A percentile compares a stretch with the other conserved stretches of the same genome.
phyloP scores from a whole-genome alignment of 352 stramenopile genomes.

The Phytophthora cactorum region DNA sequence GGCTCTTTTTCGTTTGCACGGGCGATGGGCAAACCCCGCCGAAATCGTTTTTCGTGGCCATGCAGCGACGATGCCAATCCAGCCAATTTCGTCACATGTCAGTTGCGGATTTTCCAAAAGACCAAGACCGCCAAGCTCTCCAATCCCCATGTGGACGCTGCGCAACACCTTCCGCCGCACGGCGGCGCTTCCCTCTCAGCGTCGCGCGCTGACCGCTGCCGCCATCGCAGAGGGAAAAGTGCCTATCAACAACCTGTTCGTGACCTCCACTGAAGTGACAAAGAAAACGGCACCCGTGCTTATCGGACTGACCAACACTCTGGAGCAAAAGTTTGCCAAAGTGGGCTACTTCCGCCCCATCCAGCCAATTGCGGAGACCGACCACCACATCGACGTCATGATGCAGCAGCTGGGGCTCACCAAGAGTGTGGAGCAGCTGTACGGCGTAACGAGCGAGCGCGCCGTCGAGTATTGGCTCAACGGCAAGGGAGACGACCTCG shows the following conservation, averaged over 20 bases:
- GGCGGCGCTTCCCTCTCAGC: constrained; percentile 6
- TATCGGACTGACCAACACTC: constrained; percentile 64
- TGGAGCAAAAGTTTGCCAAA: constrained; percentile 75
- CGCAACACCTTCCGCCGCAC: constrained; percentile 24
- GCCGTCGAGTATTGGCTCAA: constrained; percentile 60
- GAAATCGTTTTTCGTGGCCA: constrained; percentile 22
- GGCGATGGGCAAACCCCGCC: constrained; percentile 15
- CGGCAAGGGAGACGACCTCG: constrained; percentile 67
- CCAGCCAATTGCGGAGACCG: constrained; percentile 42
- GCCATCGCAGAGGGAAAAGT: constrained; percentile 49
- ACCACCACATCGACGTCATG: constrained; percentile 83
- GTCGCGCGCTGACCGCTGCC: constrained; percentile 42
- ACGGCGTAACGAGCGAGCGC: constrained; percentile 62
- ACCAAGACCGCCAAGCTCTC: neutral
- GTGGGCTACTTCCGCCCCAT: constrained; percentile 87
- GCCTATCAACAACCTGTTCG: constrained; percentile 66
- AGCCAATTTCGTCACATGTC: constrained; percentile 17
- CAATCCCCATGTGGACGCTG: constrained; percentile 31
- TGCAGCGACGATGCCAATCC: constrained; percentile 22
- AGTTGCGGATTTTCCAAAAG: constrained; percentile 28
- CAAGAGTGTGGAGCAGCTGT: constrained; percentile 48
- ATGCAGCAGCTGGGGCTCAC: constrained; percentile 60
- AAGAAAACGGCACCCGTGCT: constrained; percentile 75
- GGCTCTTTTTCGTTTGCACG: neutral
- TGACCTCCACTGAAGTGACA: constrained; percentile 71